Base-by-base conservation (phyloP, 1,284 basidiomycete species). In the Melanopsichium pennsylvanicum region DNA sequence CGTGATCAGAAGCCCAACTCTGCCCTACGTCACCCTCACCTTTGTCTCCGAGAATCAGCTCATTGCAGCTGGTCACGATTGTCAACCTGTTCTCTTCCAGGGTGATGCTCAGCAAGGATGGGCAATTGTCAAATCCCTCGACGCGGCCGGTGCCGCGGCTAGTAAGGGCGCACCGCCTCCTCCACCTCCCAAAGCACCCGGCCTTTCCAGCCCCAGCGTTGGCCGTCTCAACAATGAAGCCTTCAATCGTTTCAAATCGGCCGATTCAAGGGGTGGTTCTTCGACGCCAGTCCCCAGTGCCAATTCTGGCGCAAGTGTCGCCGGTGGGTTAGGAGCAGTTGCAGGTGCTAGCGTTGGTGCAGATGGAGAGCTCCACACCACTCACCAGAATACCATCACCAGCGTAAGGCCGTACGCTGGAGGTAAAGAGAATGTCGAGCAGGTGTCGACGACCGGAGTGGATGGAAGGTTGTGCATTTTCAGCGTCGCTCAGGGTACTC, bases 381-480 rank as follows among this genome's bases (percentile, higher is more conserved):
- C 96, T 35, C 96, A 98, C 82, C 95, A 97, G 85, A 99, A 98
- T 84, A 96, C 94, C 35, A 97, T 99, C 82, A 97, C 93, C n/a
- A 89, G 62, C 34, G 66, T 81, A 10, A 57, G 79, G 7, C 40
- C 68, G 2, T 79, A 69, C 62, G 44, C 85, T 18, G 87, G 87
- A 0, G 15, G 26, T 5, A 73, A 59, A 2, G 50, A 19, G 0
- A 82, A 85, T 4, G 89, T 97, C 7, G 85, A 84, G 39, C 86
- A 86, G 72, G 89, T 99, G 55, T 92, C 90, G 79, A 97, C 94
- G 15, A 89, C 88, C n/a, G 96, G 93, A 9, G 91, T 94, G 23
- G 96, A 98, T 83, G 96, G 96, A 5, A 89, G 89, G 74, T 83
- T 99, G 58, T 93, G 95, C 22, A 85, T 98, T 54, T 99, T 96